Percentiles rank a stretch among this genome's conserved stretches.
phyloP scores from a whole-genome alignment of 2,329 filamentous ascomycete species.

The Ascochyta fabae region DNA sequence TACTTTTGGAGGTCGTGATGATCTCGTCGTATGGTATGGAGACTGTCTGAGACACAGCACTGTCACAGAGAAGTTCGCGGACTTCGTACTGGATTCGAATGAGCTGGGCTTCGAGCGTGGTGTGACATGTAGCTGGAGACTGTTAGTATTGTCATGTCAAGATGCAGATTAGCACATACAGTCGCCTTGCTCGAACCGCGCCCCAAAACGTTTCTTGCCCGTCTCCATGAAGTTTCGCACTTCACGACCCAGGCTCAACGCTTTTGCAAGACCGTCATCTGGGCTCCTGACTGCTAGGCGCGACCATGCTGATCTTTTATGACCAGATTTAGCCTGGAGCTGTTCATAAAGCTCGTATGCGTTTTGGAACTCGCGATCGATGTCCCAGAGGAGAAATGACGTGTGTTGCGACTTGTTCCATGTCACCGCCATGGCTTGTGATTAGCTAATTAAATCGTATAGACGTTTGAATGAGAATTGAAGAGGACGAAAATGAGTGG shows the following conservation, averaged over 20 bases:
- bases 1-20: conserved; percentile 38
- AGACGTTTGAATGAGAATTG: background rate
- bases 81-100: conserved; percentile 44
- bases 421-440: conserved; percentile 16
- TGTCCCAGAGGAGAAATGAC: conserved; percentile 44
- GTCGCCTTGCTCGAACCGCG: conserved; percentile 43
- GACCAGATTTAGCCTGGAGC: conserved; percentile 30
- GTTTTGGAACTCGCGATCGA: conserved; percentile 45
- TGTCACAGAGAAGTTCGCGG: conserved; percentile 39
- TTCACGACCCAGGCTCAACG: conserved; percentile 36
- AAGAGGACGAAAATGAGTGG: background rate
- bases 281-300: conserved; percentile 32
- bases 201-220: conserved; percentile 36
- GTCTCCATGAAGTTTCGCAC: conserved; percentile 36
- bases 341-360: conserved; percentile 43
- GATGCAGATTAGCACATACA: conserved; percentile 24
- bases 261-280: conserved; percentile 37
- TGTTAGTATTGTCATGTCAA: conserved; percentile 20
- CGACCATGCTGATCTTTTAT: conserved; percentile 33
- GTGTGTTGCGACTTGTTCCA: conserved; percentile 42
- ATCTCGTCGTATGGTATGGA: conserved; percentile 38
- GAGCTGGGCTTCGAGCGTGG: conserved; percentile 40
- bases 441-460: background rate
- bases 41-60: conserved; percentile 25
- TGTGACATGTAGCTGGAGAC: conserved; percentile 38